phyloP scores from a whole-genome alignment of 2,329 filamentous ascomycete species.

The Colletotrichum limetticola region DNA sequence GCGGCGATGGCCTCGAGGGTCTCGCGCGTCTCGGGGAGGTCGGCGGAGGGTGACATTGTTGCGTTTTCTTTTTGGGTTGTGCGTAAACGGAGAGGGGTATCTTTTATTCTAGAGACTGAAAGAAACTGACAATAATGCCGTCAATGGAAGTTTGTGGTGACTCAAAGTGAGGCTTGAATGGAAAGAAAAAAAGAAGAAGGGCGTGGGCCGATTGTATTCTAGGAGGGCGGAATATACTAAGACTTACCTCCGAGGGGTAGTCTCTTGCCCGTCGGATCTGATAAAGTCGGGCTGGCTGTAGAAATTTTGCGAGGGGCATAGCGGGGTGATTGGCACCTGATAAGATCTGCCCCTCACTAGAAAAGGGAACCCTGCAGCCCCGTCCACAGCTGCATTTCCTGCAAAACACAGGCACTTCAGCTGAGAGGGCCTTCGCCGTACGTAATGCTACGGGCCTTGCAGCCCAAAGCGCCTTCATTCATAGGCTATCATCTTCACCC shows the following conservation, averaged over 20 bases:
- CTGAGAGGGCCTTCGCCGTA: background rate
- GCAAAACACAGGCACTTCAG: background rate
- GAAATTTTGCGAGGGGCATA: constrained; percentile 34
- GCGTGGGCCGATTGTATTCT: constrained; percentile 23
- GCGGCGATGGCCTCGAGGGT: constrained; percentile 32
- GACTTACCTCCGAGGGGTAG: constrained; percentile 30
- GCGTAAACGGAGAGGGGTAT: constrained; percentile 6
- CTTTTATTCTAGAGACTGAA: background rate
- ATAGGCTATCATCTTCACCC: fast-evolving
- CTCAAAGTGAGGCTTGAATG: background rate
- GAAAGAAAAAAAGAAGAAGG: background rate
- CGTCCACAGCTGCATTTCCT: background rate
- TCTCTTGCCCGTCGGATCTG: constrained; percentile 22
- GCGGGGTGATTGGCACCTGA: constrained; percentile 31
- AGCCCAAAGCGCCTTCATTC: too few species aligned
- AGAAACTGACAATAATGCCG: background rate
- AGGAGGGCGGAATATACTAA: constrained; percentile 10
- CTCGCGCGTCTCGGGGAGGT: constrained; percentile 33
- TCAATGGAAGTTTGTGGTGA: background rate
- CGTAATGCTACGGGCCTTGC: too few species aligned
- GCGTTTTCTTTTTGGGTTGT: background rate
- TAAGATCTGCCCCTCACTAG: constrained; percentile 34
- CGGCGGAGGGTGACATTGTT: constrained; percentile 40
- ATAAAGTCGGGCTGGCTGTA: constrained; percentile 23
- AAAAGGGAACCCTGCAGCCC: background rate